These are phyloP conservation scores for Populus davidiana DNA, from an alignment of 345 rosid genomes.

Conservation along the genomic window DNA sequence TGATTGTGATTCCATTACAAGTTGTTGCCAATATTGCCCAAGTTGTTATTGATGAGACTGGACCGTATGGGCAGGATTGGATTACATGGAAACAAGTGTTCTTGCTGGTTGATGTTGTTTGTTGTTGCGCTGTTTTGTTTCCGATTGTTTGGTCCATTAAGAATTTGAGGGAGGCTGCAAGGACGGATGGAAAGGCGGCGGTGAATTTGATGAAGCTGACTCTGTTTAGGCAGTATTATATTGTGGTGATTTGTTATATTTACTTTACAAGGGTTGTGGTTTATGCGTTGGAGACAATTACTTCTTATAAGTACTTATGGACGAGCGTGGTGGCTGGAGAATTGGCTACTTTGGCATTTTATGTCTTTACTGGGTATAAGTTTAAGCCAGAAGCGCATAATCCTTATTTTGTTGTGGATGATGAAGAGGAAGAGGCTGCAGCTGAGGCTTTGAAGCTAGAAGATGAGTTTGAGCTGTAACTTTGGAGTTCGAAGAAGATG, in stretches of 20 bases:
- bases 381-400: constrained; percentile 93
- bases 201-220: constrained; percentile 90
- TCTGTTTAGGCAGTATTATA: constrained; percentile 88
- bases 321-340: constrained; percentile 87
- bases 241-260: constrained; percentile 91
- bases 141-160: constrained; percentile 98
- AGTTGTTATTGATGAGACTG: constrained; percentile 82
- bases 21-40: constrained; percentile 91
- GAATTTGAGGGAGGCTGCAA: constrained; percentile 90
- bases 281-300: constrained; percentile 80
- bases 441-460: constrained; percentile 94
- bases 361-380: constrained; percentile 79
- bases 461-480: constrained; percentile 86
- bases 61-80: constrained; percentile 81
- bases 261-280: constrained; percentile 94
- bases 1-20: constrained; percentile 93
- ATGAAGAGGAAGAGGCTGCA: constrained; percentile 98
- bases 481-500: constrained; percentile 16
- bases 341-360: constrained; percentile 82
- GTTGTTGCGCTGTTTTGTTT: constrained; percentile 90
- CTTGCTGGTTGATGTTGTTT: constrained; percentile 84
- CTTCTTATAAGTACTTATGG: constrained; percentile 86
- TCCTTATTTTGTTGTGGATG: constrained; percentile 90
- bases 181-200: constrained; percentile 92
- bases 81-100: constrained; percentile 85